These are phyloP conservation scores for Knufia fluminis DNA, from an alignment of 2,329 filamentous ascomycete species.

Conservation along the genomic window DNA sequence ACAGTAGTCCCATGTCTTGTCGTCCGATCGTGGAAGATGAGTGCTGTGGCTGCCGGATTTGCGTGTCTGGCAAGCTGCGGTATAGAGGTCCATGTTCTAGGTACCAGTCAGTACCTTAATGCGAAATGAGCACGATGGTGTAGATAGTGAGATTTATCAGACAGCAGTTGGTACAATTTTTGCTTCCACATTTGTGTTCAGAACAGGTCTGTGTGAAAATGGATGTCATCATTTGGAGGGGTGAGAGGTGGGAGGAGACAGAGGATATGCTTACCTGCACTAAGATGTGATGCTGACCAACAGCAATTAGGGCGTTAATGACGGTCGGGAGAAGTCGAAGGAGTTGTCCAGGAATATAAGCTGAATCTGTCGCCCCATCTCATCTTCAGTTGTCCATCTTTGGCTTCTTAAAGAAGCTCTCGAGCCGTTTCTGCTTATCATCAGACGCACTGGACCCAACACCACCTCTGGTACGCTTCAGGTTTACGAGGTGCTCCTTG, in stretches of 20 bases:
- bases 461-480: slow-evolving; percentile 73
- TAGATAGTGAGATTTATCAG: slow-evolving; percentile 36
- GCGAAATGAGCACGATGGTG: no score
- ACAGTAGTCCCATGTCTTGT: no score
- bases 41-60: no score
- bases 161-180: slow-evolving; percentile 40
- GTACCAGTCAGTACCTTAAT: no score
- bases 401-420: slow-evolving; percentile 62
- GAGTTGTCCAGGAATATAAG: no score
- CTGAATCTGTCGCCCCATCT: no score
- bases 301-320: no score
- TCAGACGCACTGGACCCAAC: slow-evolving; percentile 73
- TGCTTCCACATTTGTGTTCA: slow-evolving; percentile 47
- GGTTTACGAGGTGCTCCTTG: slow-evolving; percentile 58
- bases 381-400: slow-evolving; percentile 14
- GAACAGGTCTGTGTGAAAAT: slow-evolving; percentile 54
- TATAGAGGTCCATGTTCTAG: no score
- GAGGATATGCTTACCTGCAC: neutral
- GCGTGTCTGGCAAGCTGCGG: no score
- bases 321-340: no score
- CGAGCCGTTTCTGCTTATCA: slow-evolving; percentile 63
- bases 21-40: no score
- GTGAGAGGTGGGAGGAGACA: slow-evolving; percentile 9
- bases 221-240: slow-evolving; percentile 44
- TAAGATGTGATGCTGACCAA: no score